Percentiles rank a stretch among this genome's conserved stretches.
These are phyloP conservation scores for Ustilago loliicola DNA, from an alignment of 1,284 basidiomycete genomes.

Conservation along the genomic window DNA sequence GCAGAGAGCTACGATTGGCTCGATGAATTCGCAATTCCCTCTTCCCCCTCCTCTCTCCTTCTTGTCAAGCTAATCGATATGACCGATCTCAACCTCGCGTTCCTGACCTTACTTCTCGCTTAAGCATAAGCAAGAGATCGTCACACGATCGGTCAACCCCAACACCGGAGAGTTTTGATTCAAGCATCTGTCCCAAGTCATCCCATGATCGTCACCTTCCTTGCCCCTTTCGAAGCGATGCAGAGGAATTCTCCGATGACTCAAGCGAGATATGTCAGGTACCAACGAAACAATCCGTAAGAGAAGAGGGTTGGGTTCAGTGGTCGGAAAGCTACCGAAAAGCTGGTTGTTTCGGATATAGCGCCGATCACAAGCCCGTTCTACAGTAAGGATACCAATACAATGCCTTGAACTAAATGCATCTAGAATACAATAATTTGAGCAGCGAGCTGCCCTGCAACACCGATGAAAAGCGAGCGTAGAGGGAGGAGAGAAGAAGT, in stretches of 20 bases:
- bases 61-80: not conserved
- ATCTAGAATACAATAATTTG: no score
- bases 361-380: not conserved
- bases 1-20: slow-evolving; percentile 25
- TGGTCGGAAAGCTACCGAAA: no score
- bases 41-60: not conserved
- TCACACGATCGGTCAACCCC: not conserved
- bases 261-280: no score
- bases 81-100: not conserved
- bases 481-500: not conserved
- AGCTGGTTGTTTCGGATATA: not conserved
- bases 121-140: not conserved
- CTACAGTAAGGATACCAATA: no score
- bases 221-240: not conserved
- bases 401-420: not conserved
- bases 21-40: slow-evolving; percentile 27
- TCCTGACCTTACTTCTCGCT: not conserved
- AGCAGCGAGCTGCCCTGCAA: no score
- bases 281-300: no score
- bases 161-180: slow-evolving; percentile 6
- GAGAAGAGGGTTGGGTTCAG: no score
- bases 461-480: not conserved
- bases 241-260: slow-evolving; percentile 4
- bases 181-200: not conserved
- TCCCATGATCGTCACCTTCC: not conserved